Evolutionary conservation across 2,329 filamentous ascomycete genomes (phyloP).

Genomic region (Pseudopithomyces maydicus): DNA sequence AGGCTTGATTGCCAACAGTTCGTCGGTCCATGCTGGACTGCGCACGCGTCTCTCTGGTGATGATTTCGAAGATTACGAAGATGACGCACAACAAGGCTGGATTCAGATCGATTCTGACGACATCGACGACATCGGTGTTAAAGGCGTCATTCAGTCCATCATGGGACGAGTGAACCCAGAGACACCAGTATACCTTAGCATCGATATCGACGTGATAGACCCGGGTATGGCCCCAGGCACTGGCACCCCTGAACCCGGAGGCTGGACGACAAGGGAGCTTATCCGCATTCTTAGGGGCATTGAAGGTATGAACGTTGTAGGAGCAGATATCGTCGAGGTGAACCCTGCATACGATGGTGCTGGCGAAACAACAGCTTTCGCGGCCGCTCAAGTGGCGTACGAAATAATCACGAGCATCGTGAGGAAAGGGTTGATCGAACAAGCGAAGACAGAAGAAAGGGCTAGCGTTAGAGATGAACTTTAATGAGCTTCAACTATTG

Average conservation of each 20-base stretch:
- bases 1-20: conserved; percentile 74
- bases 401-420: conserved; percentile 83
- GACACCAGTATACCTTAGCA: conserved; percentile 78
- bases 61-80: conserved; percentile 72
- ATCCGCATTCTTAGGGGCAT: conserved; percentile 82
- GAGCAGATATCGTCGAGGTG: conserved; percentile 89
- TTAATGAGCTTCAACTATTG: background rate
- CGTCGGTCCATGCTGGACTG: conserved; percentile 80
- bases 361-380: conserved; percentile 81
- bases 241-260: conserved; percentile 87
- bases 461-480: conserved; percentile 34
- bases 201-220: conserved; percentile 83
- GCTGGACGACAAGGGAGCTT: conserved; percentile 88
- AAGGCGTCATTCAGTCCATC: conserved; percentile 73
- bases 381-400: conserved; percentile 81
- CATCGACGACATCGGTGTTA: conserved; percentile 79
- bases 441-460: conserved; percentile 31
- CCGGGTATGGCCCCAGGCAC: conserved; percentile 76
- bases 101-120: conserved; percentile 81
- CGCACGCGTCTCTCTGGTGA: conserved; percentile 73
- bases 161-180: conserved; percentile 73
- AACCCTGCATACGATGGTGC: conserved; percentile 81
- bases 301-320: conserved; percentile 82
- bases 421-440: conserved; percentile 58
- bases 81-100: conserved; percentile 75